These are phyloP conservation scores for Citrullus amarus DNA, from an alignment of 306 rosid genomes.

Conservation along the genomic window DNA sequence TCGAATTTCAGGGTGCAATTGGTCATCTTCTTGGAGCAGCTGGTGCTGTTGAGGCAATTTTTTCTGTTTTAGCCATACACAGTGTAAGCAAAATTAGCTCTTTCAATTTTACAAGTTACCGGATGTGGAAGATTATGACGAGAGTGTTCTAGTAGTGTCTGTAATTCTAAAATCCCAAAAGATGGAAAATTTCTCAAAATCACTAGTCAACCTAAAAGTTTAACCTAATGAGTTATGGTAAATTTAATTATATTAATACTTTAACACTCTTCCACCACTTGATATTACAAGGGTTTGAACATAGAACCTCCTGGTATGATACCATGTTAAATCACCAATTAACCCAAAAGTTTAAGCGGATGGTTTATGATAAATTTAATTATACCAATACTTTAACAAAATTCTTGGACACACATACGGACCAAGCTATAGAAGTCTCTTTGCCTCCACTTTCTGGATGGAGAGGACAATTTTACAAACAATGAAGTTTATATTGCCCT, in stretches of 20 bases:
- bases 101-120: not conserved
- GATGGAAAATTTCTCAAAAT: too few species aligned
- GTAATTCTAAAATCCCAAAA: too few species aligned
- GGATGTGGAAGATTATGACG: not conserved
- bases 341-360: too few species aligned
- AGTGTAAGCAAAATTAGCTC: slow-evolving; percentile 29
- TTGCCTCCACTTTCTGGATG: not conserved
- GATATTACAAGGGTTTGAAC: too few species aligned
- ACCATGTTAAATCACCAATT: too few species aligned
- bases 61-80: slow-evolving; percentile 62
- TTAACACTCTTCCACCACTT: too few species aligned
- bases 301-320: too few species aligned
- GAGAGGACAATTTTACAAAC: not conserved
- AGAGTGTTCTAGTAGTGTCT: not conserved
- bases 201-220: too few species aligned
- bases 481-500: not conserved
- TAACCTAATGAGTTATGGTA: too few species aligned
- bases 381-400: too few species aligned
- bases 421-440: not conserved
- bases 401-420: not conserved
- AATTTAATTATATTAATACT: too few species aligned
- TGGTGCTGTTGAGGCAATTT: slow-evolving; percentile 97
- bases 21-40: slow-evolving; percentile 98
- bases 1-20: slow-evolving; percentile 59
- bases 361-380: too few species aligned